Conservation (phyloP, 805 yeast species). For the Ogataea nonfermentans region DNA sequence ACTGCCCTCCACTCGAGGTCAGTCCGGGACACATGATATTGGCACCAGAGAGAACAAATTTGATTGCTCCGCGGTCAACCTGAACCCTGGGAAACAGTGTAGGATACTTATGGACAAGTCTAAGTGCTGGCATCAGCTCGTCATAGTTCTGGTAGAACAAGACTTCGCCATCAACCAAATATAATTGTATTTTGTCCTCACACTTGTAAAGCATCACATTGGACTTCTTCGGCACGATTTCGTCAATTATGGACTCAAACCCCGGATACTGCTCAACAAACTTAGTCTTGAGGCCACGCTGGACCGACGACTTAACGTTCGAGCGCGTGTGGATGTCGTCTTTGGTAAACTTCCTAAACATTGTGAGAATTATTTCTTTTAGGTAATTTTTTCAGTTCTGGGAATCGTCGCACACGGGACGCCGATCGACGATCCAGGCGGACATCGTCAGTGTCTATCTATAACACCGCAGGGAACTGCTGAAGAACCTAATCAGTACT, state of each 20-base stretch:
- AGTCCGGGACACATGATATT: constrained; percentile 96
- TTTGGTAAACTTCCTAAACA: constrained; percentile 56
- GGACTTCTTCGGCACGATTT: constrained; percentile 82
- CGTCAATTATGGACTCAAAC: constrained; percentile 77
- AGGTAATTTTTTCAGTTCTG: background rate
- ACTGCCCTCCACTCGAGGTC: constrained; percentile 77
- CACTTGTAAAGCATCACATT: constrained; percentile 80
- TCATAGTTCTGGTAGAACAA: constrained; percentile 80
- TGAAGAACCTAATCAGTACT: too few relatives aligned
- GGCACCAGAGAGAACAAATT: constrained; percentile 93
- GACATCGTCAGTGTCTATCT: too few relatives aligned
- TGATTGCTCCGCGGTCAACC: constrained; percentile 95
- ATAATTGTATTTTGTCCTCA: constrained; percentile 83
- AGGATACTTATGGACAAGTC: constrained; percentile 78
- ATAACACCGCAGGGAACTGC: too few relatives aligned
- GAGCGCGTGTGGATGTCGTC: constrained; percentile 90
- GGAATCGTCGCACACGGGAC: background rate
- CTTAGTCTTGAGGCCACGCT: constrained; percentile 77
- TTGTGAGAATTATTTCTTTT: constrained; percentile 9
- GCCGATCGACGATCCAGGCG: constrained; percentile 1
- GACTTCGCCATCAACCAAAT: constrained; percentile 69
- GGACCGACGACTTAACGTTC: constrained; percentile 91
- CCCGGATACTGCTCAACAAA: constrained; percentile 70
- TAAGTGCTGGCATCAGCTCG: constrained; percentile 72
- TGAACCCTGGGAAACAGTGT: constrained; percentile 78